These are phyloP conservation scores for Antitrichia curtipendula DNA, from an alignment of 225 moss, liverwort and hornwort species.

Conservation along the genomic window DNA sequence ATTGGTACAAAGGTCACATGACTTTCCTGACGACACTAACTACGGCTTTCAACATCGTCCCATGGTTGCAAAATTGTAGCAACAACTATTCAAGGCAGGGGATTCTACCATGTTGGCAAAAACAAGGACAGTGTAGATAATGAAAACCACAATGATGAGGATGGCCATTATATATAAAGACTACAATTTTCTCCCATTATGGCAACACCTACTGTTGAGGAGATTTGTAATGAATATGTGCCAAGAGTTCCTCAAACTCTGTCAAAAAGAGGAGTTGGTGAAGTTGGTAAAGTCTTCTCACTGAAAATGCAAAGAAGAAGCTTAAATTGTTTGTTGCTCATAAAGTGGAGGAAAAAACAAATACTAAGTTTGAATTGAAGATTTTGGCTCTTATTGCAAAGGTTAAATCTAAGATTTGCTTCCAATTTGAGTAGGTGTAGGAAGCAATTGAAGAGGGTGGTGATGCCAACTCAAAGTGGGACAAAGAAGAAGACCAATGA, in stretches of 20 bases:
- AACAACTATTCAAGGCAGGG: not conserved
- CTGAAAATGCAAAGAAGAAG: too few species aligned
- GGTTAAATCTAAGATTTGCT: not conserved
- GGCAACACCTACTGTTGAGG: too few species aligned
- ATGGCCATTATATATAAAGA: fast-evolving
- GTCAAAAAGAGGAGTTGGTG: fast-evolving
- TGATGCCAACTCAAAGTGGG: fast-evolving
- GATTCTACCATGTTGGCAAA: not conserved
- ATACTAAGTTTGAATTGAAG: not conserved
- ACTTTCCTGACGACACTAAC: fast-evolving
- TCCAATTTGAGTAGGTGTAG: fast-evolving
- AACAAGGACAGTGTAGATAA: not conserved
- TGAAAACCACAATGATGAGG: fast-evolving
- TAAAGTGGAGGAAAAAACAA: fast-evolving
- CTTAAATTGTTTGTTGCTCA: not conserved
- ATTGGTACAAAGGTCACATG: fast-evolving
- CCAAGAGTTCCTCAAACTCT: not conserved
- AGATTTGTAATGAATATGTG: too few species aligned
- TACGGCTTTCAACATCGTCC: fast-evolving
- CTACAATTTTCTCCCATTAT: too few species aligned
- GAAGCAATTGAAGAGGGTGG: not conserved
- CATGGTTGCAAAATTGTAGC: too few species aligned
- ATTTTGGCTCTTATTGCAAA: fast-evolving
- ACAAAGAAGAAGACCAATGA: too few species aligned
- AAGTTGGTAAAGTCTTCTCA: not conserved